Evolutionary conservation across 2,329 filamentous ascomycete genomes (phyloP).

Genomic region (Aspergillus ibericus): DNA sequence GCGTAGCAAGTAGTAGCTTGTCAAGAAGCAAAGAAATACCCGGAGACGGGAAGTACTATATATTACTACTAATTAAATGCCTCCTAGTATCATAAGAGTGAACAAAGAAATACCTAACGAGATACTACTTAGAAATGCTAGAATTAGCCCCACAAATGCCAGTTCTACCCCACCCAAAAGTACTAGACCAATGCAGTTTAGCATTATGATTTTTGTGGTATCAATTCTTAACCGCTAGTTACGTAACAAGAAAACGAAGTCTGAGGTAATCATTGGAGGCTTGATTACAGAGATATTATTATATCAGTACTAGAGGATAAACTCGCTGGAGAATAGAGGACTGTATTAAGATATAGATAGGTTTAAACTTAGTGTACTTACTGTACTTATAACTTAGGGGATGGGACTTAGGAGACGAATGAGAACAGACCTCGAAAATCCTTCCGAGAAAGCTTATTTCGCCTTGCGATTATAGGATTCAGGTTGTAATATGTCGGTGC

Average conservation of each 20-base stretch:
- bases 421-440: not conserved
- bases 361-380: not conserved
- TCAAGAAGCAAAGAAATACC: not conserved
- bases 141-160: not conserved
- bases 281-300: not conserved
- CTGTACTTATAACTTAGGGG: not conserved
- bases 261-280: not conserved
- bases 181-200: conserved; percentile 5
- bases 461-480: not conserved
- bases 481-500: not conserved
- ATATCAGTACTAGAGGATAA: too few species aligned
- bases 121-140: conserved; percentile 2
- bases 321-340: not conserved
- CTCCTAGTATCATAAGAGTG: not conserved
- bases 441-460: not conserved
- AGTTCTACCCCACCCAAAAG: conserved; percentile 3
- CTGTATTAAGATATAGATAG: not conserved
- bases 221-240: too few species aligned
- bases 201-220: not conserved
- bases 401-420: not conserved
- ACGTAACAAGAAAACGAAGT: not conserved
- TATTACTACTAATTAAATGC: not conserved
- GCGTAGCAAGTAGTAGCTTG: not conserved
- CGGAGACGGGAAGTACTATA: not conserved
- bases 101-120: conserved; percentile 1